These are phyloP conservation scores for Penicillium sp. DNA, from an alignment of 2,329 filamentous ascomycete genomes.

Conservation along the genomic window DNA sequence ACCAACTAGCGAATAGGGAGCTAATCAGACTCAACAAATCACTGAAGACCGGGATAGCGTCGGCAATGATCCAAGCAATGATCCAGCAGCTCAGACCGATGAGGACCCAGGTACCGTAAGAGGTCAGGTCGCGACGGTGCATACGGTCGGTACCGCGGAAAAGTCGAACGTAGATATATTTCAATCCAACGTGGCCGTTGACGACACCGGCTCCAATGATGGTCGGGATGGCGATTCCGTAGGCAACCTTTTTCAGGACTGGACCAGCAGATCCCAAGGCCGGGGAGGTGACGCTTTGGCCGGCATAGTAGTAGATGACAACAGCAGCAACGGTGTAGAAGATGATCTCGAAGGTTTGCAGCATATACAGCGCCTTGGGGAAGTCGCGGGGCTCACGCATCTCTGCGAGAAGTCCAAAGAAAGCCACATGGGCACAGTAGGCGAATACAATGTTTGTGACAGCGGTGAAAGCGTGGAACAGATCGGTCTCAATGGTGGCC, in stretches of 20 bases:
- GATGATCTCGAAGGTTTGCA: constrained; percentile 62
- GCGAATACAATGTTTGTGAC: constrained; percentile 73
- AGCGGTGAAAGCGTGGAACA: constrained; percentile 63
- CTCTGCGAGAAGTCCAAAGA: constrained; percentile 69
- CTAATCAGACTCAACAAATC: constrained; percentile 66
- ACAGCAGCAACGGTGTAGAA: constrained; percentile 69
- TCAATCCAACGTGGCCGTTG: constrained; percentile 67
- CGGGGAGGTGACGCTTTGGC: constrained; percentile 64
- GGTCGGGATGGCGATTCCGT: constrained; percentile 70
- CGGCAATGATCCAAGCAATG: constrained; percentile 68
- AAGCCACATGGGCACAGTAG: constrained; percentile 71
- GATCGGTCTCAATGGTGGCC: constrained; percentile 46
- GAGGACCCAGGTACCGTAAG: constrained; percentile 62
- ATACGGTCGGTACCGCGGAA: constrained; percentile 63
- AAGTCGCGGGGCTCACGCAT: constrained; percentile 65
- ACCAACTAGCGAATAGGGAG: constrained; percentile 68
- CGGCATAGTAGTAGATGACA: constrained; percentile 72
- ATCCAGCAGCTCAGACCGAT: constrained; percentile 62
- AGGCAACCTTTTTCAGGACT: constrained; percentile 65
- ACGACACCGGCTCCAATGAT: constrained; percentile 73
- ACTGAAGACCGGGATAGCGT: constrained; percentile 71
- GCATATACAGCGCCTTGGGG: constrained; percentile 64
- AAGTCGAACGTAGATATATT: constrained; percentile 67
- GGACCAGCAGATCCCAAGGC: constrained; percentile 66
- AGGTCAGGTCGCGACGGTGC: constrained; percentile 52